A percentile compares a stretch with the other conserved stretches of the same genome.
Conservation (phyloP, 2,329 filamentous ascomycete genomes). For the Keithomyces neogunnii region DNA sequence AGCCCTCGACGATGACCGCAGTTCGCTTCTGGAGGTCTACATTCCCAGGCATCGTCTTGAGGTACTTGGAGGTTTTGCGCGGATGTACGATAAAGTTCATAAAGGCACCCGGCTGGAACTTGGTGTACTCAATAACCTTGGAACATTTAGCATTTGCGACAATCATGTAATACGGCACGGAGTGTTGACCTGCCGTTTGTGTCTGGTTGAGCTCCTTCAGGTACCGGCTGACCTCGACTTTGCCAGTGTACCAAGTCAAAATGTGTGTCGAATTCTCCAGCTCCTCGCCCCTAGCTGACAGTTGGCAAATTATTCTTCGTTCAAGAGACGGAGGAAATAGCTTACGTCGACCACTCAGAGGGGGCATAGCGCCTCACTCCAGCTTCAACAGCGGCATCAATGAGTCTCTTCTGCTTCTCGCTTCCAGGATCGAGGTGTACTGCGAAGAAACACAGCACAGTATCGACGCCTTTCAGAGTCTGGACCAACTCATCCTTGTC, state of each 20-base stretch:
- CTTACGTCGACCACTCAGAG: conserved; percentile 45
- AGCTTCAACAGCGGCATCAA: conserved; percentile 48
- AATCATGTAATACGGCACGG: too few species aligned
- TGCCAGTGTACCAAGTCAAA: conserved; percentile 41
- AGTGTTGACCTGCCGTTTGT: conserved; percentile 22
- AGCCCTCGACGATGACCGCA: conserved; percentile 31
- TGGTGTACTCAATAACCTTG: conserved; percentile 41
- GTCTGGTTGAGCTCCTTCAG: conserved; percentile 40
- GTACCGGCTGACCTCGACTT: conserved; percentile 40
- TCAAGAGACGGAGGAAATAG: not conserved
- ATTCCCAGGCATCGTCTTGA: conserved; percentile 27
- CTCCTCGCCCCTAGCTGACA: conserved; percentile 4
- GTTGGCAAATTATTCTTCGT: not conserved
- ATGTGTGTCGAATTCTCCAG: conserved; percentile 16
- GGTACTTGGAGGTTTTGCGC: conserved; percentile 31
- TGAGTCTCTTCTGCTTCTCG: conserved; percentile 31
- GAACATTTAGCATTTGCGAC: too few species aligned
- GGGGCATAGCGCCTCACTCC: conserved; percentile 54
- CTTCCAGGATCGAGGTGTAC: conserved; percentile 21
- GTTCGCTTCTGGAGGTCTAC: conserved; percentile 29
- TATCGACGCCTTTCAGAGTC: conserved; percentile 38
- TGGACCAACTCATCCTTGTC: conserved; percentile 21
- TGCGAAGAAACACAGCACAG: conserved; percentile 43
- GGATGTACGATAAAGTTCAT: conserved; percentile 45
- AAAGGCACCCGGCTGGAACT: conserved; percentile 47